Conservation (phyloP, 2,329 filamentous ascomycete species). For the Aspergillus sp. region DNA sequence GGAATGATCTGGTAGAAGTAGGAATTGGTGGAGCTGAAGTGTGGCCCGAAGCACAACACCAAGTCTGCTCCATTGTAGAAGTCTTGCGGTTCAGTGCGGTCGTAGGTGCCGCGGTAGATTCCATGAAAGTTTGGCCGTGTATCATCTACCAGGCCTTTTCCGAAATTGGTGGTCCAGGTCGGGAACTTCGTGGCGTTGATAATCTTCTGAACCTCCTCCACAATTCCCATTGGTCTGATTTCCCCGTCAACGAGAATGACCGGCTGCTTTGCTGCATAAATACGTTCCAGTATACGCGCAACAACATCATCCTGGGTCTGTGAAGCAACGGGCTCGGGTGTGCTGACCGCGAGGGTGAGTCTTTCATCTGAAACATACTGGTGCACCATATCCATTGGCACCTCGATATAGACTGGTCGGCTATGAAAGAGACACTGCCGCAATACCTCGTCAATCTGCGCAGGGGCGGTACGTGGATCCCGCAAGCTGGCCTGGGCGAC, state of each 20-base stretch:
- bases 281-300: constrained; percentile 37
- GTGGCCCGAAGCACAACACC: constrained; percentile 44
- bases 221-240: constrained; percentile 41
- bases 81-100: constrained; percentile 8
- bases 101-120: constrained; percentile 38
- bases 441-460: constrained; percentile 55
- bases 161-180: constrained; percentile 49
- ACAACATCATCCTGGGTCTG: constrained; percentile 23
- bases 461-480: constrained; percentile 48
- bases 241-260: constrained; percentile 56
- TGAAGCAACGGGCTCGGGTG: background rate
- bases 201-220: constrained; percentile 45
- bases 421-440: constrained; percentile 55
- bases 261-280: constrained; percentile 49
- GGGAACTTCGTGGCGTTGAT: constrained; percentile 48
- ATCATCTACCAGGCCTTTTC: constrained; percentile 54
- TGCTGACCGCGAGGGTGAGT: constrained; percentile 8
- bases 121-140: constrained; percentile 50
- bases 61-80: constrained; percentile 43
- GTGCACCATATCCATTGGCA: constrained; percentile 56
- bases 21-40: background rate
- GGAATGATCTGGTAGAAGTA: background rate
- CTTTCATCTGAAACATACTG: constrained; percentile 14
- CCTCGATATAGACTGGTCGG: constrained; percentile 56
- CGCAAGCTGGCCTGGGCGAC: constrained; percentile 41